Percentiles rank a stretch among this genome's conserved stretches.
Evolutionary conservation across 768 basidiomycete genomes (phyloP).

Genomic region (Amanita muscaria): DNA sequence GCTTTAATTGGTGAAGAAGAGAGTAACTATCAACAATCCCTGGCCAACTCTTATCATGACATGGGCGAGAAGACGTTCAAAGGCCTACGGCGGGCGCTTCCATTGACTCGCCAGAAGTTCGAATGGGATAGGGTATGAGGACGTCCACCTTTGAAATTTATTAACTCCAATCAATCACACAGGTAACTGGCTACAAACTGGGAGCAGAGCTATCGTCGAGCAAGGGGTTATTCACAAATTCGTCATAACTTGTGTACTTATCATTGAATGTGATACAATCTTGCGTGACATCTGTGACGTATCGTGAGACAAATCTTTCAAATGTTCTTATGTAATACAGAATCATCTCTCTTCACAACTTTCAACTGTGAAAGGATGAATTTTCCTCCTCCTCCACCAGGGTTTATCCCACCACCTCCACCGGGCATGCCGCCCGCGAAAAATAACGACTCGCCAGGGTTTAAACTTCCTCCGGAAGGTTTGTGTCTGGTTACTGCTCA

Average conservation of each 20-base stretch:
- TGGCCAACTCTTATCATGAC: constrained; percentile 78
- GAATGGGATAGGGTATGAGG: constrained; percentile 85
- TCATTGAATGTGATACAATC: too few relatives aligned
- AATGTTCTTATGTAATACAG: constrained; percentile 33
- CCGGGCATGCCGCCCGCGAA: constrained; percentile 41
- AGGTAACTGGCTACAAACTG: constrained; percentile 58
- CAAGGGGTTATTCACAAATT: constrained; percentile 42
- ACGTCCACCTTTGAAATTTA: too few relatives aligned
- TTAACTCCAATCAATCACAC: too few relatives aligned
- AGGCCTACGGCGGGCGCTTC: constrained; percentile 80
- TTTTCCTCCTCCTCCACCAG: constrained; percentile 50
- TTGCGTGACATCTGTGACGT: constrained; percentile 15
- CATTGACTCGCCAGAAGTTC: constrained; percentile 86
- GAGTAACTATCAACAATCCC: constrained; percentile 63
- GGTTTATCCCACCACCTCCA: constrained; percentile 41
- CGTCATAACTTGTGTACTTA: constrained; percentile 17
- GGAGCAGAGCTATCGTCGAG: constrained; percentile 68
- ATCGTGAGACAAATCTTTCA: constrained; percentile 28
- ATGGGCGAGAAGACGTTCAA: constrained; percentile 95
- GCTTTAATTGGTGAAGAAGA: constrained; percentile 79
- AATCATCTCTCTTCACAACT: constrained; percentile 26
- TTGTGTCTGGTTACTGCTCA: constrained; percentile 10
- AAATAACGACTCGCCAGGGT: constrained; percentile 27
- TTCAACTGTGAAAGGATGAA: constrained; percentile 36
- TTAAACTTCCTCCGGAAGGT: constrained; percentile 42